Base-by-base conservation (phyloP, 108 stramenopile species). In the Conticribra guillardii region DNA sequence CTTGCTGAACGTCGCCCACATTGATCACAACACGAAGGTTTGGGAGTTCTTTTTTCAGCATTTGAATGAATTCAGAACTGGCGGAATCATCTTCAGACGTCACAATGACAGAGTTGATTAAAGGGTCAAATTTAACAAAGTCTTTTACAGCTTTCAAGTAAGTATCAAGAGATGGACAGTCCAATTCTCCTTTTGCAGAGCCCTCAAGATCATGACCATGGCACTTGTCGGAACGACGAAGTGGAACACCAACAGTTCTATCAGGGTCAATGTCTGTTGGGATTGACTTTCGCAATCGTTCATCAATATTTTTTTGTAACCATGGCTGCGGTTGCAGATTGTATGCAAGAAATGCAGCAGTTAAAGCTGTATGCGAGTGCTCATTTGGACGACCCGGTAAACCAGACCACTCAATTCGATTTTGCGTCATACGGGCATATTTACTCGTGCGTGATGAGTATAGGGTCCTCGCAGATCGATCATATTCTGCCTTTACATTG, bases 1-100 rank as follows among this genome's bases (percentile, higher is more conserved):
- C 74, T 60, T 75, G 74, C 44, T 75, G 74, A 4, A 75, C 74
- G 46, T 75, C 74, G 17, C 74, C 74, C 15, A 75, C 66, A 61
- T 75, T 67, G 3, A 24, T 45, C 22, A 75, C 19, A 2, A 75
- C 34, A 16, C 74, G 65, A 0, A 75, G 41, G 15, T 54, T 32
- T 22, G 66, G 65, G 41, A 61, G 41, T 34, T 61, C 60, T 19
- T 44, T 75, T 47, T 67, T 60, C 30, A 75, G 0, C 33, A 75
- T 49, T 34, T 4, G 17, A 19, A 67, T 60, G 44, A 75, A 75
- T 32, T 75, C 51, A 27, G 19, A 30, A 26, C 58, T 53, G 18
- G 66, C 74, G 14, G 34, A 15, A 0, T 37, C 24, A 46, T 75
- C 74, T 48, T 75, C 74, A 16, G 65, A 67, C 19, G 74, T 75